Evolutionary conservation across 768 basidiomycete genomes (phyloP).

Genomic region (Austroboletus festivus): DNA sequence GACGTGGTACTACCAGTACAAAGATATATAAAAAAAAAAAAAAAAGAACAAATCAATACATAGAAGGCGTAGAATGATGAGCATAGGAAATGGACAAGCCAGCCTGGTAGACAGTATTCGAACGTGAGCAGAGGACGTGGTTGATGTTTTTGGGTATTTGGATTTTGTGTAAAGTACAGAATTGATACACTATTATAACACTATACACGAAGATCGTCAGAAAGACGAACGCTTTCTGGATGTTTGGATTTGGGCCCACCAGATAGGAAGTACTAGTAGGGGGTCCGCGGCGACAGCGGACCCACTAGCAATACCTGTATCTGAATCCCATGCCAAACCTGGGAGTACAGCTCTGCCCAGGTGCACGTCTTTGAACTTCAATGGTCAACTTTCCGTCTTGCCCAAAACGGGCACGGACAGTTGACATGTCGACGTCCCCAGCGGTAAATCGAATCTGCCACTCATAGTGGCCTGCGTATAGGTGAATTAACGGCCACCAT

Average conservation of each 20-base stretch:
- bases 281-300: neutral
- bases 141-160: slow-evolving; percentile 5
- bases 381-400: slow-evolving; percentile 46
- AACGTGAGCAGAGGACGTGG: neutral
- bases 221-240: slow-evolving; percentile 4
- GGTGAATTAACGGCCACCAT: slow-evolving; percentile 2
- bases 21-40: slow-evolving; percentile 9
- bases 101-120: no score
- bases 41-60: slow-evolving; percentile 10
- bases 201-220: slow-evolving; percentile 8
- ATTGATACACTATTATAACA: slow-evolving; percentile 20
- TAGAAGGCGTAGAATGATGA: no score
- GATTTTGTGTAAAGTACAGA: slow-evolving; percentile 24
- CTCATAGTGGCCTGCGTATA: slow-evolving; percentile 51
- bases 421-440: slow-evolving; percentile 52
- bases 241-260: neutral
- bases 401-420: slow-evolving; percentile 49
- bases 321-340: slow-evolving; percentile 29
- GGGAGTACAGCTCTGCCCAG: slow-evolving; percentile 25
- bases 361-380: slow-evolving; percentile 35
- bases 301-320: slow-evolving; percentile 23
- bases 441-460: slow-evolving; percentile 57
- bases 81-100: no score
- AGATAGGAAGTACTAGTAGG: slow-evolving; percentile 5
- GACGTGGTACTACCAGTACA: neutral